phyloP scores from a whole-genome alignment of 345 rosid species.

The Citrus inodora region DNA sequence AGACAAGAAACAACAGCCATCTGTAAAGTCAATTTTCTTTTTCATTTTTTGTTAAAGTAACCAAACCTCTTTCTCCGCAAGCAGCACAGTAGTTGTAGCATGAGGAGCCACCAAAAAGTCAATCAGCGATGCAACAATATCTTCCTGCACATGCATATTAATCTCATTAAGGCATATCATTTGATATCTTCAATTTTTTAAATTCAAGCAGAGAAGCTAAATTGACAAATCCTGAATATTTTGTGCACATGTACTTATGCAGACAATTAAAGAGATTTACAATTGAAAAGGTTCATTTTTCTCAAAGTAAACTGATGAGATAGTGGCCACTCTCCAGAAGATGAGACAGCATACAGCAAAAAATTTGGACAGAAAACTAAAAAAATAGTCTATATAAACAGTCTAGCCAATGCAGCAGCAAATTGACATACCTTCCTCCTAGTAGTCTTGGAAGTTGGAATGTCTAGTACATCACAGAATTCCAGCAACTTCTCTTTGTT shows the following conservation, averaged over 20 bases:
- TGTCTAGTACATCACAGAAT: conserved; percentile 80
- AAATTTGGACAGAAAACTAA: not conserved
- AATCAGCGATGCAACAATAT: conserved; percentile 56
- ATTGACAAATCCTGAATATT: not conserved
- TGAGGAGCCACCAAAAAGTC: conserved; percentile 85
- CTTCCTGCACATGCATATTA: conserved; percentile 59
- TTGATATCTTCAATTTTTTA: not conserved
- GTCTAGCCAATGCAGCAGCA: not conserved
- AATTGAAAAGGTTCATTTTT: not conserved
- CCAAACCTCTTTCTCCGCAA: conserved; percentile 59
- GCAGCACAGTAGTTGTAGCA: conserved; percentile 54
- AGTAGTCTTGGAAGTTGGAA: conserved; percentile 54
- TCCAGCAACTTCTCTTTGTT: conserved; percentile 80
- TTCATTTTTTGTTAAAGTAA: not conserved
- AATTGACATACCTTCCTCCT: conserved; percentile 63
- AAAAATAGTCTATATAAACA: not conserved
- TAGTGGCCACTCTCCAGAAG: not conserved
- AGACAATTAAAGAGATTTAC: not conserved
- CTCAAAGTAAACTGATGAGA: not conserved
- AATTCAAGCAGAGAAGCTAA: not conserved
- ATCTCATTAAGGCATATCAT: conserved; percentile 3
- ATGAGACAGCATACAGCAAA: not conserved
- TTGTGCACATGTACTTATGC: not conserved
- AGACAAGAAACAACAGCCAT: not conserved
- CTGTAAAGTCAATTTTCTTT: not conserved